Evolutionary conservation across 441 rosid species (phyloP).

Genomic region (Breynia disticha): DNA sequence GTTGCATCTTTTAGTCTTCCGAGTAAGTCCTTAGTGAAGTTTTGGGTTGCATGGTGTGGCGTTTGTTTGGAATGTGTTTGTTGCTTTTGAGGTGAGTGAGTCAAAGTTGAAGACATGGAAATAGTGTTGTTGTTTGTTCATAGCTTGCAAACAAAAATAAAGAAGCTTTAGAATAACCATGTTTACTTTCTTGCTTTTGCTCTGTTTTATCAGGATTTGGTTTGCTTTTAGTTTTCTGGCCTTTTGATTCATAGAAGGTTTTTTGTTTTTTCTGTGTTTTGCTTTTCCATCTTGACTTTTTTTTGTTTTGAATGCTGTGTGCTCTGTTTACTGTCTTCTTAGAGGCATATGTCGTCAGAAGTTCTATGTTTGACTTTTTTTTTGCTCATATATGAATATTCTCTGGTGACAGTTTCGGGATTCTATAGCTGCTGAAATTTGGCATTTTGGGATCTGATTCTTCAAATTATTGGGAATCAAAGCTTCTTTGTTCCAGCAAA

Average conservation of each 20-base stretch:
- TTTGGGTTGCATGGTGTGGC: too few species aligned
- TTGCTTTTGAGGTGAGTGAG: conserved; percentile 16
- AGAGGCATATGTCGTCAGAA: too few species aligned
- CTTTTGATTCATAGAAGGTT: conserved; percentile 3
- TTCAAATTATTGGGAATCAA: neutral
- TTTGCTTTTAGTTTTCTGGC: neutral
- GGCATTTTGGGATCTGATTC: conserved; percentile 10
- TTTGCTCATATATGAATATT: neutral
- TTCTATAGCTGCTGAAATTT: conserved; percentile 5
- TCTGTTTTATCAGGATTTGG: conserved; percentile 8
- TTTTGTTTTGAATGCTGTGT: neutral
- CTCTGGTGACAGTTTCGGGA: neutral
- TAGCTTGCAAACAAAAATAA: neutral
- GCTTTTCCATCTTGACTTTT: neutral
- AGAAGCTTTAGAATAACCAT: too few species aligned
- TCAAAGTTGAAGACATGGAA: conserved; percentile 22
- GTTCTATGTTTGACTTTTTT: too few species aligned
- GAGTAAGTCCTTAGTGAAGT: conserved; percentile 3
- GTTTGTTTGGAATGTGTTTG: conserved; percentile 13
- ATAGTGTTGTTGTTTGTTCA: neutral
- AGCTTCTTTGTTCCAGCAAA: neutral
- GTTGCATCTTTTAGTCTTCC: neutral
- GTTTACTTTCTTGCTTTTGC: conserved; percentile 2
- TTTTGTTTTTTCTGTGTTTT: neutral
- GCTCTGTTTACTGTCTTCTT: neutral